phyloP scores from a whole-genome alignment of 176 grass and related monocot genomes.

The Guadua angustifolia region DNA sequence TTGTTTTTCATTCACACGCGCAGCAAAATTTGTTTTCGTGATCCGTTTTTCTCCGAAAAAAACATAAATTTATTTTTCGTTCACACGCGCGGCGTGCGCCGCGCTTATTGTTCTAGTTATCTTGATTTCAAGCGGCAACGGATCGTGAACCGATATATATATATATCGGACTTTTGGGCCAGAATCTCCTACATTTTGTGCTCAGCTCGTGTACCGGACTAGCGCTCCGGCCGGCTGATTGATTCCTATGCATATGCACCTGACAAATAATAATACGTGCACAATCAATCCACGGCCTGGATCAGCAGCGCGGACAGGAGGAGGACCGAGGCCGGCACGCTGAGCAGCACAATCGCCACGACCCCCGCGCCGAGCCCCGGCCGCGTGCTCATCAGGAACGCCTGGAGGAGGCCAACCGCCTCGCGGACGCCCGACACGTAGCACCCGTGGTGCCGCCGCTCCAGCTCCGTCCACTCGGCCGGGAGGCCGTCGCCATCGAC shows the following conservation, averaged over 20 bases:
- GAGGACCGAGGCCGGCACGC: conserved; percentile 56
- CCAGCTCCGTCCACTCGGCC: conserved; percentile 60
- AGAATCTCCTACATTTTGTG: too few relatives aligned
- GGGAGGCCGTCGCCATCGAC: neutral
- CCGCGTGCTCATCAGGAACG: conserved; percentile 51
- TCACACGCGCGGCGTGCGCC: too few relatives aligned
- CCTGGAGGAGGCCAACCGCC: conserved; percentile 51
- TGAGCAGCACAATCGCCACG: conserved; percentile 53
- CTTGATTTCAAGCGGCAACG: too few relatives aligned
- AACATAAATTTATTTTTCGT: too few relatives aligned
- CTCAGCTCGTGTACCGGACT: neutral
- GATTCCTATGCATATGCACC: neutral
- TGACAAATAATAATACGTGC: neutral
- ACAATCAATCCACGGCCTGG: neutral
- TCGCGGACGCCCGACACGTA: conserved; percentile 57
- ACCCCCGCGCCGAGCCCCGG: conserved; percentile 57
- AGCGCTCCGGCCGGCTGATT: neutral
- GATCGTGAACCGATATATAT: too few relatives aligned
- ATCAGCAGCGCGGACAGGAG: conserved; percentile 36
- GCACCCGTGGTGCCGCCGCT: conserved; percentile 61
- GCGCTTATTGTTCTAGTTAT: too few relatives aligned
- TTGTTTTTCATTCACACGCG: too few relatives aligned
- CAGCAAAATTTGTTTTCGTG: too few relatives aligned
- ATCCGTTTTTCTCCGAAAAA: too few relatives aligned
- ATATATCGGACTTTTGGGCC: too few relatives aligned